Evolutionary conservation across 2,329 filamentous ascomycete genomes (phyloP).

Genomic region (Parafenestella ontariensis): DNA sequence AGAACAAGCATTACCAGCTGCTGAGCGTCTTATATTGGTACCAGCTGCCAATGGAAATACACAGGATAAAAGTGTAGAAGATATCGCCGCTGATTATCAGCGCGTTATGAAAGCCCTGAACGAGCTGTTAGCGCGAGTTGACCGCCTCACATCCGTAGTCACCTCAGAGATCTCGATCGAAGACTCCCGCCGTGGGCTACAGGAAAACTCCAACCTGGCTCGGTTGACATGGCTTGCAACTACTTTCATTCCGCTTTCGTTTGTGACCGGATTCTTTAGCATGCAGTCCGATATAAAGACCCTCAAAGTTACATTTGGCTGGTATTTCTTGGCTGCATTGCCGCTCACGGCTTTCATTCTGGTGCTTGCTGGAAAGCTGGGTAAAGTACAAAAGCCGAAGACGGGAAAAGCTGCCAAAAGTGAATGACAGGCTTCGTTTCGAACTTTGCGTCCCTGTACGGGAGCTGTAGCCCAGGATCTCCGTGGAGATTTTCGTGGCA

Average conservation of each 20-base stretch:
- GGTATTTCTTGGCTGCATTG: constrained; percentile 39
- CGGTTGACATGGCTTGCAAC: constrained; percentile 44
- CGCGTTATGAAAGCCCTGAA: constrained; percentile 32
- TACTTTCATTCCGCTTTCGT: constrained; percentile 44
- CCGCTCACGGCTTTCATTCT: constrained; percentile 18
- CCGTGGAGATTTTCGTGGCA: too few relatives aligned
- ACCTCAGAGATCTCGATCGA: constrained; percentile 41
- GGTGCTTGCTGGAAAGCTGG: too few relatives aligned
- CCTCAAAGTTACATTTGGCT: constrained; percentile 29
- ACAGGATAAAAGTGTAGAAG: too few relatives aligned
- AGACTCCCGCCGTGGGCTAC: constrained; percentile 33
- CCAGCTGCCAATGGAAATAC: constrained; percentile 3
- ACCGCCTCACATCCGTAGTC: constrained; percentile 37
- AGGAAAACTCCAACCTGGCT: constrained; percentile 42
- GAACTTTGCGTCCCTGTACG: too few relatives aligned
- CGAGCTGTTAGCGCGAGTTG: constrained; percentile 34
- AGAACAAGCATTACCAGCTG: constrained; percentile 23
- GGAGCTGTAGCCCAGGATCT: too few relatives aligned
- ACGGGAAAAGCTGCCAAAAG: too few relatives aligned
- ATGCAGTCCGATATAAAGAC: constrained; percentile 35
- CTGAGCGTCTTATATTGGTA: constrained; percentile 1
- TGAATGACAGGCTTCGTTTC: too few relatives aligned
- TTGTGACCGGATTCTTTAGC: constrained; percentile 43
- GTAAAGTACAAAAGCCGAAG: too few relatives aligned
- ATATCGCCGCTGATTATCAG: constrained; percentile 29